Conservation (phyloP, 1,284 basidiomycete species). For the Tylopilus sp. region DNA sequence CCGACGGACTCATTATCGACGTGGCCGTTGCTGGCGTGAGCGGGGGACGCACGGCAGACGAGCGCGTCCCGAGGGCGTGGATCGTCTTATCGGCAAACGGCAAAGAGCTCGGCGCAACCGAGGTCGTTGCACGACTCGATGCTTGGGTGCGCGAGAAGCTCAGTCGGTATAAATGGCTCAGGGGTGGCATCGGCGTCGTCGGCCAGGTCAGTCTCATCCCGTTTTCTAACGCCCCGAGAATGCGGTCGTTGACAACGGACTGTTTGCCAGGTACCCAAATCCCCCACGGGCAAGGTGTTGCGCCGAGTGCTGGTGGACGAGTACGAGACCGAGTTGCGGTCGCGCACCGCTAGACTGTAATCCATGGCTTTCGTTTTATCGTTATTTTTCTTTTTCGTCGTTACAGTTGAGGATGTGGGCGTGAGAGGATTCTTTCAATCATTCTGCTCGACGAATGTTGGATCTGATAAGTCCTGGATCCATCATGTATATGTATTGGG, state of each 20-base stretch:
- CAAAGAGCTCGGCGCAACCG: constrained; percentile 41
- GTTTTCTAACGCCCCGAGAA: neutral
- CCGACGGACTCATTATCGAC: constrained; percentile 55
- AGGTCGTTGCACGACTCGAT: constrained; percentile 47
- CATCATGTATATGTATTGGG: neutral
- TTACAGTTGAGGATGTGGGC: neutral
- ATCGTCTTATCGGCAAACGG: constrained; percentile 58
- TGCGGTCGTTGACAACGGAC: neutral
- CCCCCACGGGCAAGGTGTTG: constrained; percentile 65
- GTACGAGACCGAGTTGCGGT: constrained; percentile 40
- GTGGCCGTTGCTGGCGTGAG: constrained; percentile 66
- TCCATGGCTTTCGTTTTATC: neutral
- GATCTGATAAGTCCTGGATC: neutral
- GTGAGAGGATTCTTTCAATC: neutral
- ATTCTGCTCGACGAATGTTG: neutral
- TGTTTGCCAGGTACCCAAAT: constrained; percentile 57
- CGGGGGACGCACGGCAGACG: constrained; percentile 62
- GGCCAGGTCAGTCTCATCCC: constrained; percentile 43
- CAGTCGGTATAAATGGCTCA: constrained; percentile 68
- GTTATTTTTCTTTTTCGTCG: neutral
- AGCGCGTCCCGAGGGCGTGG: constrained; percentile 72
- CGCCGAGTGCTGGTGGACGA: constrained; percentile 54
- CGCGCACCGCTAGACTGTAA: constrained; percentile 20
- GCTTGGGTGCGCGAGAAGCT: constrained; percentile 57
- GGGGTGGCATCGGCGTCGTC: constrained; percentile 66